Conservation (phyloP, 768 basidiomycete species). For the Melanogaster broomeanus region DNA sequence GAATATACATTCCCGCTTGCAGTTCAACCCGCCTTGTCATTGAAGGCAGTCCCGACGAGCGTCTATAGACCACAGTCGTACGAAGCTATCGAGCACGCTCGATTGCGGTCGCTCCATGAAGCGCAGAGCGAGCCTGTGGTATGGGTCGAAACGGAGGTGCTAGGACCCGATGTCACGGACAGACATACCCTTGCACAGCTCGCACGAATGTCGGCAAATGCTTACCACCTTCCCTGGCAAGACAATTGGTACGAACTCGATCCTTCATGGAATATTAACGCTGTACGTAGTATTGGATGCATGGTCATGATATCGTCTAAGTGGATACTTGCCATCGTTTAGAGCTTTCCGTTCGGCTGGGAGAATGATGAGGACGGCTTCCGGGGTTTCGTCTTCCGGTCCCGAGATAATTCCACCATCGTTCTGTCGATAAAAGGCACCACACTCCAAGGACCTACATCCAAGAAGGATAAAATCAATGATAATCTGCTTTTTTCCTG, state of each 20-base stretch:
- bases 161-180: conserved; percentile 79
- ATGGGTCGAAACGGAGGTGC: conserved; percentile 70
- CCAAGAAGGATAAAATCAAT: conserved; percentile 90
- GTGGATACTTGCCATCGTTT: not conserved
- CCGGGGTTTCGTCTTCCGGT: conserved; percentile 86
- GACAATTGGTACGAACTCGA: conserved; percentile 85
- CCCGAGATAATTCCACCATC: conserved; percentile 76
- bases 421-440: conserved; percentile 92
- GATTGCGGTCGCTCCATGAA: conserved; percentile 49
- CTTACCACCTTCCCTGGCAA: conserved; percentile 73
- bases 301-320: conserved; percentile 6
- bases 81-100: conserved; percentile 50
- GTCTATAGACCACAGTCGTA: conserved; percentile 62
- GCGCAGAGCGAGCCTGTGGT: conserved; percentile 52
- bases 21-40: conserved; percentile 15
- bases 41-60: conserved; percentile 49
- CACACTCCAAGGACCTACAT: conserved; percentile 80
- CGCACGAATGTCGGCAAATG: conserved; percentile 87
- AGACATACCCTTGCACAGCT: conserved; percentile 78
- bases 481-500: conserved; percentile 90
- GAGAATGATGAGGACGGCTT: conserved; percentile 71
- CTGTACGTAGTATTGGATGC: conserved; percentile 31
- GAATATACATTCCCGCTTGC: conserved; percentile 8
- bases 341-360: conserved; percentile 86
- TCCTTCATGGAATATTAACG: conserved; percentile 61